phyloP scores from a whole-genome alignment of 257 asterid species.

The Gentiana dahurica region DNA sequence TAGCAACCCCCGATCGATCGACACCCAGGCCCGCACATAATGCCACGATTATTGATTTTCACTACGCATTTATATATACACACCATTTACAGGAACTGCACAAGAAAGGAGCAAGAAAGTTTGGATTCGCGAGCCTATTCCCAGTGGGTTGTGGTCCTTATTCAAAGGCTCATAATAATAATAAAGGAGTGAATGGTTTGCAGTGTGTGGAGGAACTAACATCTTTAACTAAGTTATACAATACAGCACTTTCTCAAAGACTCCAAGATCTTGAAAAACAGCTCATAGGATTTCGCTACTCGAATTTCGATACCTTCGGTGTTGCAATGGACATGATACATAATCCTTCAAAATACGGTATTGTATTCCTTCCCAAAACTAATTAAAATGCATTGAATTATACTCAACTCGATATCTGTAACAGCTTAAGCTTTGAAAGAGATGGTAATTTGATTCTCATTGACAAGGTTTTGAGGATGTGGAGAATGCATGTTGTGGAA shows the following conservation, averaged over 20 bases:
- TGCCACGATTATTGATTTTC: no score
- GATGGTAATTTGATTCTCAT: no score
- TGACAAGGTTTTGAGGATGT: constrained; percentile 29
- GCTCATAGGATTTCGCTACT: constrained; percentile 8
- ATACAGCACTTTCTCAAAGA: neutral
- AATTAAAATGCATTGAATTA: no score
- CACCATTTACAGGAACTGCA: constrained; percentile 10
- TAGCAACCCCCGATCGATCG: no score
- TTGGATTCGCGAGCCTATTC: constrained; percentile 7
- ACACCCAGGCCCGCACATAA: no score
- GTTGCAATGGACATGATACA: neutral
- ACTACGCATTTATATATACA: no score
- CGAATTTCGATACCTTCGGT: constrained; percentile 8
- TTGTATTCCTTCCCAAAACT: no score
- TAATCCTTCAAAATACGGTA: constrained; percentile 10
- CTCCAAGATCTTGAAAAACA: constrained; percentile 4
- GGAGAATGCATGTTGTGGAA: constrained; percentile 46
- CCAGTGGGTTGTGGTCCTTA: constrained; percentile 11
- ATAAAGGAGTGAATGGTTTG: neutral
- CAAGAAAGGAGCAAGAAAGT: constrained; percentile 18
- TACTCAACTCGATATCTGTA: no score
- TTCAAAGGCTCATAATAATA: neutral
- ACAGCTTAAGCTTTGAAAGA: no score
- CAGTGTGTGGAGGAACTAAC: constrained; percentile 8
- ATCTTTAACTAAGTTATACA: constrained; percentile 6